Evolutionary conservation across 1,284 basidiomycete genomes (phyloP).

Genomic region (Amylostereum areolatum): DNA sequence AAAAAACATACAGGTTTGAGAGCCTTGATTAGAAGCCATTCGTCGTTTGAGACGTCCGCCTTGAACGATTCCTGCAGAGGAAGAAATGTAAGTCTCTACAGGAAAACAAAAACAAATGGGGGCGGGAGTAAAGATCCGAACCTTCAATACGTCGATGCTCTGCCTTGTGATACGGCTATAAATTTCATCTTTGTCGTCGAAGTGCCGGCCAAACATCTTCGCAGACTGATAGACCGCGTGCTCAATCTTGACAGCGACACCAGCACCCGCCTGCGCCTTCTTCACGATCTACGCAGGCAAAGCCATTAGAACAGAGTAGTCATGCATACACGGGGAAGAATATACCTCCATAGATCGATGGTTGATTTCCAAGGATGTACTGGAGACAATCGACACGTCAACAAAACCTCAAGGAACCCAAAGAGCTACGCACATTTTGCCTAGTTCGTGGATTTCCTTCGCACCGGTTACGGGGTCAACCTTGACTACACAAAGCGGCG

Average conservation of each 20-base stretch:
- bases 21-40: slow-evolving; percentile 92
- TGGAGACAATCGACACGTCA: slow-evolving; percentile 22
- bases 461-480: slow-evolving; percentile 81
- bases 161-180: slow-evolving; percentile 87
- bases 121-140: slow-evolving; percentile 2
- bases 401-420: background rate
- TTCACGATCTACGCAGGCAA: slow-evolving; percentile 69
- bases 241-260: slow-evolving; percentile 98
- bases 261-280: slow-evolving; percentile 88
- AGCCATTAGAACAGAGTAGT: slow-evolving; percentile 9
- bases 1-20: slow-evolving; percentile 75
- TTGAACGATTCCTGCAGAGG: slow-evolving; percentile 72
- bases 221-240: slow-evolving; percentile 94
- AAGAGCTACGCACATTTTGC: slow-evolving; percentile 75
- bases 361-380: slow-evolving; percentile 93
- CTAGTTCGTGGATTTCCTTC: slow-evolving; percentile 87
- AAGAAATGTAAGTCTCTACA: background rate
- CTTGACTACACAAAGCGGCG: slow-evolving; percentile 93
- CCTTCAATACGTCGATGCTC: slow-evolving; percentile 94
- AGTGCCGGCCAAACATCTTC: slow-evolving; percentile 91
- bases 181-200: slow-evolving; percentile 95
- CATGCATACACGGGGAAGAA: slow-evolving; percentile 4
- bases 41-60: slow-evolving; percentile 84
- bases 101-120: background rate
- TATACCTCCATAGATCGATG: slow-evolving; percentile 76